Evolutionary conservation across 345 rosid genomes (phyloP).

Genomic region (Eucalyptus tenuipes): DNA sequence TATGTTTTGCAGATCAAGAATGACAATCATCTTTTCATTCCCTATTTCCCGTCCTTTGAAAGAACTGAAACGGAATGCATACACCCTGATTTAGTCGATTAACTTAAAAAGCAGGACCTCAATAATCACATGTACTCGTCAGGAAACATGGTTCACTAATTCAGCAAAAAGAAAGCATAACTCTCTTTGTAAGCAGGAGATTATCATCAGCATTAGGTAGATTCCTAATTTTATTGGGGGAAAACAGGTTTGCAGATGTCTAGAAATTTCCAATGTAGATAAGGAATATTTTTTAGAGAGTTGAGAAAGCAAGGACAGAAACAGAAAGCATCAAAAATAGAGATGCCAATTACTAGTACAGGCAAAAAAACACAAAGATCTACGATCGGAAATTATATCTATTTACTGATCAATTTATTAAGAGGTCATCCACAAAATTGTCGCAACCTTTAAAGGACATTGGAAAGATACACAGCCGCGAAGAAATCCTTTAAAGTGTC

Average conservation of each 20-base stretch:
- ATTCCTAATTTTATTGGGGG: background rate
- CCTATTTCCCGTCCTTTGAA: conserved; percentile 63
- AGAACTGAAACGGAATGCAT: conserved; percentile 30
- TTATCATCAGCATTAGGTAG: background rate
- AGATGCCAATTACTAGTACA: background rate
- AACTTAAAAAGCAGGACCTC: background rate
- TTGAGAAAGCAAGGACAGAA: background rate
- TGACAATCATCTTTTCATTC: conserved; percentile 47
- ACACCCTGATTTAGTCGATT: background rate
- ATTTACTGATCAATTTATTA: background rate
- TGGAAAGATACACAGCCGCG: background rate
- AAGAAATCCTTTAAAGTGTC: background rate
- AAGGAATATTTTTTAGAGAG: background rate
- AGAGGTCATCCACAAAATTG: background rate
- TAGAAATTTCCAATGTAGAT: background rate
- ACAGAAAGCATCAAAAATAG: background rate
- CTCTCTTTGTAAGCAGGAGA: background rate
- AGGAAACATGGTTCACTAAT: background rate
- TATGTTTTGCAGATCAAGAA: conserved; percentile 58
- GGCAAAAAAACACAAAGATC: background rate
- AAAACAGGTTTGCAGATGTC: background rate
- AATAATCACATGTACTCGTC: background rate
- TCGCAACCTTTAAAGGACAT: background rate
- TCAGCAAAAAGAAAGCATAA: background rate
- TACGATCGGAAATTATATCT: background rate